Conservation (phyloP, 2,329 filamentous ascomycete genomes). For the Hypomyces perniciosus region DNA sequence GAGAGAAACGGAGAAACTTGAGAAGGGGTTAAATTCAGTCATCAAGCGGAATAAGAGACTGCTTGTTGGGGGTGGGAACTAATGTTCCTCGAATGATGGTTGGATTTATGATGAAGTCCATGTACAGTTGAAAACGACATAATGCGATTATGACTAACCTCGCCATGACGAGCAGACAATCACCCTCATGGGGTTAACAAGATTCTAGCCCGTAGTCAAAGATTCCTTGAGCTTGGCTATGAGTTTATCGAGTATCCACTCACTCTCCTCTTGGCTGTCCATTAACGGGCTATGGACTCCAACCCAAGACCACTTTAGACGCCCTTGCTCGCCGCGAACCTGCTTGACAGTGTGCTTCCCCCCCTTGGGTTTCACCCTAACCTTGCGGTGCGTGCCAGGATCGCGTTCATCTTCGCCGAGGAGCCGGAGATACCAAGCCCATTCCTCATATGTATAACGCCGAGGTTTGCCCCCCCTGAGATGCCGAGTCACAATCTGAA, state of each 20-base stretch:
- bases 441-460: slow-evolving; percentile 74
- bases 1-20: slow-evolving; percentile 56
- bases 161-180: too few relatives aligned
- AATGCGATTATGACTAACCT: too few relatives aligned
- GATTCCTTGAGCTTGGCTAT: background rate
- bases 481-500: background rate
- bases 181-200: background rate
- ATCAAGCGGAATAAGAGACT: slow-evolving; percentile 55
- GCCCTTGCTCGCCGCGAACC: slow-evolving; percentile 13
- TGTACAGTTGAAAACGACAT: background rate
- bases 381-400: background rate
- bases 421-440: slow-evolving; percentile 75
- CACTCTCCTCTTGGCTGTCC: background rate
- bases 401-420: background rate
- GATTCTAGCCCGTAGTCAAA: background rate
- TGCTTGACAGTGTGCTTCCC: slow-evolving; percentile 54
- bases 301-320: background rate
- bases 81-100: background rate
- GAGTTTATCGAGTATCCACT: background rate
- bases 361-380: slow-evolving; percentile 35
- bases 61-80: slow-evolving; percentile 34
- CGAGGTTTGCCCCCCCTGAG: slow-evolving; percentile 27
- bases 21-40: slow-evolving; percentile 54
- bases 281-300: background rate
- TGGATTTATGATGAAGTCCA: background rate